Evolutionary conservation across 371 early-diverging fungal genomes (phyloP).

Genomic region (Enterocytospora artemiae): DNA sequence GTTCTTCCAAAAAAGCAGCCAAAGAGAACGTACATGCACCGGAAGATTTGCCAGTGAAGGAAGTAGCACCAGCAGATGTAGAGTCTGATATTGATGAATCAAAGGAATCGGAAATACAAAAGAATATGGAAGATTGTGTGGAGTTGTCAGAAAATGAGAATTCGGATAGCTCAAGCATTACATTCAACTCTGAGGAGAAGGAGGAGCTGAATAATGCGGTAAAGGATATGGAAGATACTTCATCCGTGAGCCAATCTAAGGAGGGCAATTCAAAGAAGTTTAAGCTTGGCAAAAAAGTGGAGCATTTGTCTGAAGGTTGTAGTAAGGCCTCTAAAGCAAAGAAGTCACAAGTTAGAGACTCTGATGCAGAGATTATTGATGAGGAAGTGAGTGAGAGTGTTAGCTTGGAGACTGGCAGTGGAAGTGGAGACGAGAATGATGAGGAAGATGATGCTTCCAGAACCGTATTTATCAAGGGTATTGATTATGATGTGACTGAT

Average conservation of each 20-base stretch:
- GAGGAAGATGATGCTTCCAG: slow-evolving; percentile 34
- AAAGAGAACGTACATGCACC: no score
- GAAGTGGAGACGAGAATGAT: not conserved
- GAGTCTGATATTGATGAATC: no score
- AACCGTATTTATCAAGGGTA: slow-evolving; percentile 56
- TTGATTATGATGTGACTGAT: slow-evolving; percentile 47
- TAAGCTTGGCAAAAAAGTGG: not conserved
- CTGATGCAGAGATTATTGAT: slow-evolving; percentile 3
- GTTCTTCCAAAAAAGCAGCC: no score
- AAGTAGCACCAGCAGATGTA: no score
- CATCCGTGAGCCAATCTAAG: not conserved
- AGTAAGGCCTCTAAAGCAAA: not conserved
- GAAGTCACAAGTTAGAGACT: not conserved
- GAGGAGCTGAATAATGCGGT: not conserved
- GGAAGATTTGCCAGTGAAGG: no score
- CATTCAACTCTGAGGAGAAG: not conserved
- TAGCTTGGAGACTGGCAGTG: slow-evolving; percentile 2
- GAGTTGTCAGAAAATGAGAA: no score
- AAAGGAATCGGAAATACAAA: no score
- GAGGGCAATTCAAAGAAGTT: not conserved
- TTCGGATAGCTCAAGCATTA: no score
- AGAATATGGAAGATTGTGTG: no score
- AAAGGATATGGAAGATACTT: slow-evolving; percentile 8
- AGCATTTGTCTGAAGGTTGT: no score
- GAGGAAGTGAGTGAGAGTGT: not conserved